Conservation (phyloP, 78 protist genomes). For the slime mould (Dictyostelium discoideum) region dicty_2.7 NC_007088.5:8273001-8273500, state of each 20-base stretch:
- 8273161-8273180: constrained; percentile 58
- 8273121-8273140: not conserved
- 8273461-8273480: constrained; percentile 32
- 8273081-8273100: not conserved
- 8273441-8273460: not conserved
- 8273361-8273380: not conserved
- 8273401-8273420: constrained; percentile 26
- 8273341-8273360: constrained; percentile 22
- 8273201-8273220: constrained; percentile 62
- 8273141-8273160: constrained; percentile 65
- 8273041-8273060: not conserved
- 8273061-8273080: not conserved
- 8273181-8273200: constrained; percentile 75
- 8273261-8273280: constrained; percentile 18
- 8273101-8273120: constrained; percentile 16
- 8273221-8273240: constrained; percentile 41
- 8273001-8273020: not conserved
- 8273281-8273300: constrained; percentile 70
- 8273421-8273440: constrained; percentile 37
- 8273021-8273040: not conserved
- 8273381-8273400: constrained; percentile 6
- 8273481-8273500: constrained; percentile 43
- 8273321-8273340: constrained; percentile 37
- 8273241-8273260: constrained; percentile 42
- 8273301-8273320: constrained; percentile 54